phyloP scores from a whole-genome alignment of 495 filamentous ascomycete species.

The Penicillium waksmanii region DNA sequence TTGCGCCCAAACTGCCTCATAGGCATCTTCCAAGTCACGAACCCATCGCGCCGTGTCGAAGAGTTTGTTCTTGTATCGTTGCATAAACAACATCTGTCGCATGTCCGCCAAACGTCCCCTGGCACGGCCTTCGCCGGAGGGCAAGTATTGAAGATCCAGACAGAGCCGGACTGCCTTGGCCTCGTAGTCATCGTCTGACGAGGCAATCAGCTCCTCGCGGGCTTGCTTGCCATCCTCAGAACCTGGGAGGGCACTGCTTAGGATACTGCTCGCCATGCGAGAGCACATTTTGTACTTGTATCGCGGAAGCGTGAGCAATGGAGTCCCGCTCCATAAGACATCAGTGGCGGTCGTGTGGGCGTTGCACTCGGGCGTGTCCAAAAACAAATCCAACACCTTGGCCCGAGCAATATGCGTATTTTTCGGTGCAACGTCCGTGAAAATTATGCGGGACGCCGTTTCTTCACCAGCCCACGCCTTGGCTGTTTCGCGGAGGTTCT shows the following conservation, averaged over 20 bases:
- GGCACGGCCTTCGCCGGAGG: constrained; percentile 56
- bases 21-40: constrained; percentile 84
- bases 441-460: constrained; percentile 89
- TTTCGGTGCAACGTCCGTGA: constrained; percentile 97
- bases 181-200: constrained; percentile 81
- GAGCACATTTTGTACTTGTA: constrained; percentile 99
- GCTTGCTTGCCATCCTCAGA: constrained; percentile 66
- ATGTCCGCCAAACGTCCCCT: constrained; percentile 72
- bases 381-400: constrained; percentile 88
- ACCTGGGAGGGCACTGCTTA: constrained; percentile 84
- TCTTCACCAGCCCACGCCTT: constrained; percentile 80
- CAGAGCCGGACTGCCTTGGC: constrained; percentile 74
- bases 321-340: constrained; percentile 93
- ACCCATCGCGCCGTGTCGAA: constrained; percentile 97
- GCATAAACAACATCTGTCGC: constrained; percentile 77
- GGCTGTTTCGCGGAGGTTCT: constrained; percentile 79
- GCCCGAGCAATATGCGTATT: constrained; percentile 92
- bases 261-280: constrained; percentile 93
- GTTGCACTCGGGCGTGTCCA: constrained; percentile 98
- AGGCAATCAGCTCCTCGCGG: constrained; percentile 74
- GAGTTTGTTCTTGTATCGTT: constrained; percentile 78
- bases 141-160: constrained; percentile 64
- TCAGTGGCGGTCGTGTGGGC: constrained; percentile 98
- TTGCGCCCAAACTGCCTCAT: constrained; percentile 81
- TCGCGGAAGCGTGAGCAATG: constrained; percentile 89